Evolutionary conservation across 2,329 filamentous ascomycete species (phyloP).

Genomic region (Lachnellula hyalina): DNA sequence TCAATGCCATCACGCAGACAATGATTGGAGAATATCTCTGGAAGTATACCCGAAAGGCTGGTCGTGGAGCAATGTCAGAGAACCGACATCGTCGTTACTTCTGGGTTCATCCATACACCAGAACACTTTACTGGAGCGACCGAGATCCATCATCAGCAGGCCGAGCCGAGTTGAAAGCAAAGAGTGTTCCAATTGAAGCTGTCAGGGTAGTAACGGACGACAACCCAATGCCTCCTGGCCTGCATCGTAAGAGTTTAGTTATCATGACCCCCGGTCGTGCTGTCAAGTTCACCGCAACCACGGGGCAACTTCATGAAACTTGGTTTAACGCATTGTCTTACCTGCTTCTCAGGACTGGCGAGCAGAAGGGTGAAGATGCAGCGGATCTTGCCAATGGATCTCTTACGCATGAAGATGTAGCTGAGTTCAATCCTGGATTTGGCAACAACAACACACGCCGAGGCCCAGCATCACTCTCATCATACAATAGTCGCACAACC

Average conservation of each 20-base stretch:
- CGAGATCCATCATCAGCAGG: constrained; percentile 76
- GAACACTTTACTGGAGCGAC: constrained; percentile 95
- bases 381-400: constrained; percentile 52
- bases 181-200: constrained; percentile 91
- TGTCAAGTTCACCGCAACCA: constrained; percentile 91
- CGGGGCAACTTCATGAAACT: constrained; percentile 90
- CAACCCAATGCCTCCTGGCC: constrained; percentile 89
- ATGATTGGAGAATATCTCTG: constrained; percentile 99
- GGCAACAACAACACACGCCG: constrained; percentile 44
- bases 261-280: constrained; percentile 83
- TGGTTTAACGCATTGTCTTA: constrained; percentile 98
- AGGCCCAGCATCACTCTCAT: constrained; percentile 64
- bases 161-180: constrained; percentile 68
- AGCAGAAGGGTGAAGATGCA: constrained; percentile 50
- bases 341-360: constrained; percentile 72
- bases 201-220: constrained; percentile 86
- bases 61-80: constrained; percentile 80
- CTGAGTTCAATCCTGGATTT: constrained; percentile 72
- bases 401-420: constrained; percentile 57
- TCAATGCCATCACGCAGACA: constrained; percentile 96
- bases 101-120: constrained; percentile 97
- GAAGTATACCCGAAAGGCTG: constrained; percentile 96
- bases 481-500: constrained; percentile 70
- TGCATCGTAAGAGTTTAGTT: constrained; percentile 90
- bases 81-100: constrained; percentile 94